Evolutionary conservation across 1,284 basidiomycete species (phyloP).

Genomic region (Phylloboletellus chloephorus): DNA sequence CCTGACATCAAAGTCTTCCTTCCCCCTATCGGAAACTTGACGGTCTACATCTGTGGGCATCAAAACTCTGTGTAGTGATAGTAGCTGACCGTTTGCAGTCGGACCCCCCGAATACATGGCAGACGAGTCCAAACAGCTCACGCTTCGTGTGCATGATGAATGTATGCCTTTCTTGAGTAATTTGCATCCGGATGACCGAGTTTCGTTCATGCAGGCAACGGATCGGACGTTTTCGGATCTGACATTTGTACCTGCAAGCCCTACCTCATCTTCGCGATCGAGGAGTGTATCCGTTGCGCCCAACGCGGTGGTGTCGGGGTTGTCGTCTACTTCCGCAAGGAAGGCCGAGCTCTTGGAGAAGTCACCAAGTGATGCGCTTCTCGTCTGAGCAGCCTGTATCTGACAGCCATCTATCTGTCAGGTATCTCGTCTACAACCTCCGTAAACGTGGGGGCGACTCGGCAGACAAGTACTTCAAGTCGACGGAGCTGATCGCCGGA

Average conservation of each 20-base stretch:
- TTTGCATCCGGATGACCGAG: neutral
- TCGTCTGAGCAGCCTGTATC: neutral
- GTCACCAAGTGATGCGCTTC: conserved; percentile 64
- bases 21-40: conserved; percentile 88
- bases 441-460: conserved; percentile 92
- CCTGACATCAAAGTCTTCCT: conserved; percentile 95
- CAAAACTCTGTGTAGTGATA: neutral
- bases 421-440: conserved; percentile 90
- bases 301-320: conserved; percentile 90
- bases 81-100: conserved; percentile 41
- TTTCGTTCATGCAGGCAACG: conserved; percentile 50
- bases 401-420: conserved; percentile 24
- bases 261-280: conserved; percentile 89
- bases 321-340: conserved; percentile 93
- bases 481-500: conserved; percentile 89
- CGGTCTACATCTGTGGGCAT: conserved; percentile 86
- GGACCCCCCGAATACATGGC: conserved; percentile 76
- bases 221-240: conserved; percentile 84
- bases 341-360: conserved; percentile 88
- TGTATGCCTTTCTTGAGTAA: conserved; percentile 48
- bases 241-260: conserved; percentile 96
- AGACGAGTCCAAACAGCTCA: conserved; percentile 82
- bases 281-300: conserved; percentile 83
- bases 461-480: conserved; percentile 91
- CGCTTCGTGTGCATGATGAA: conserved; percentile 91